A percentile compares a stretch with the other conserved stretches of the same genome.
These are phyloP conservation scores for Gaillardinia entomophila DNA, from an alignment of 805 yeast genomes.

Conservation along the genomic window DNA sequence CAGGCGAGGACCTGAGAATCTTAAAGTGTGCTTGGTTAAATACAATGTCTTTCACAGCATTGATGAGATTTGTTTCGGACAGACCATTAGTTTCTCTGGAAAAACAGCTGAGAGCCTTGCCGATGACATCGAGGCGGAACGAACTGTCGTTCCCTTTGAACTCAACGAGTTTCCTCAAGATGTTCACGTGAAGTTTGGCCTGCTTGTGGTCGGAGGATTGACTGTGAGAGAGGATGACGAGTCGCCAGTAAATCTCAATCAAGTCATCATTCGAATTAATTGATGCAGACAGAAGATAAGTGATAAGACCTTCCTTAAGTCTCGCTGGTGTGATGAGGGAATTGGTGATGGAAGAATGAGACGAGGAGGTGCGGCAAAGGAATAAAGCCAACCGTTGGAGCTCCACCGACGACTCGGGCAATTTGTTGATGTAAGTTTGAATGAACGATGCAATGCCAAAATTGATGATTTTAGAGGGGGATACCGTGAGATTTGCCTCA, in stretches of 20 bases:
- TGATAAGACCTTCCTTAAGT: not conserved
- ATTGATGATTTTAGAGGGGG: slow-evolving; percentile 40
- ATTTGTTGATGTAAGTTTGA: slow-evolving; percentile 37
- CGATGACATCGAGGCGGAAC: too few species aligned
- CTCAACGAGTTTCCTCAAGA: too few species aligned
- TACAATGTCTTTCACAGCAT: too few species aligned
- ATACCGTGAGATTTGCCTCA: slow-evolving; percentile 37
- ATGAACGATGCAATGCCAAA: slow-evolving; percentile 40
- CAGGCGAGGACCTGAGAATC: too few species aligned
- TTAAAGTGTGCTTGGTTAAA: too few species aligned
- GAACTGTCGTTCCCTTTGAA: too few species aligned
- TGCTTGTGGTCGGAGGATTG: too few species aligned
- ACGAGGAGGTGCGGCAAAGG: slow-evolving; percentile 5
- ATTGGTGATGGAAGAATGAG: slow-evolving; percentile 27
- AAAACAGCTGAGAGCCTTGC: too few species aligned
- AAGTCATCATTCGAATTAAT: slow-evolving; percentile 8
- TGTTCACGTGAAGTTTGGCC: too few species aligned
- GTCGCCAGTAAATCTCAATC: slow-evolving; percentile 49
- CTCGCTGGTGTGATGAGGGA: slow-evolving; percentile 4
- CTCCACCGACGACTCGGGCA: slow-evolving; percentile 3
- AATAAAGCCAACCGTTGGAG: slow-evolving; percentile 25
- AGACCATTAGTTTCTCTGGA: too few species aligned
- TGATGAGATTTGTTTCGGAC: too few species aligned
- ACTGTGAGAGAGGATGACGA: slow-evolving; percentile 35
- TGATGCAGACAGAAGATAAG: slow-evolving; percentile 2